Evolutionary conservation across 73 alveolate species (phyloP).

Genomic region (Paramecium octaurelia): DNA sequence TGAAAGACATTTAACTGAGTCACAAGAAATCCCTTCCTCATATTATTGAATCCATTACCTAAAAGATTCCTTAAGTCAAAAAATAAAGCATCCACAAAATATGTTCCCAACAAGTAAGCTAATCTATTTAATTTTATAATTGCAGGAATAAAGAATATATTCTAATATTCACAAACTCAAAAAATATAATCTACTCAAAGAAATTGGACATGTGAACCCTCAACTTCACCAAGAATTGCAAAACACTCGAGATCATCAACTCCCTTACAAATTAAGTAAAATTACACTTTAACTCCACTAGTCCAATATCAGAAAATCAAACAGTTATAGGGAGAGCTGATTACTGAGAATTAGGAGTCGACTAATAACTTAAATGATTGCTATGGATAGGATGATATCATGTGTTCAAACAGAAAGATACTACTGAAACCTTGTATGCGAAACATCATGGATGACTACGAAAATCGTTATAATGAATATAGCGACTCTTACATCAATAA

Average conservation of each 20-base stretch:
- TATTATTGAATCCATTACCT: not conserved
- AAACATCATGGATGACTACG: constrained; percentile 25
- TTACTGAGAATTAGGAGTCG: not conserved
- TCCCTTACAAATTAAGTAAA: not conserved
- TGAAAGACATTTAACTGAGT: not conserved
- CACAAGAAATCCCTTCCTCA: not conserved
- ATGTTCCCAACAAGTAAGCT: not conserved
- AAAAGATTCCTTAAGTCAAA: not conserved
- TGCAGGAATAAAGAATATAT: constrained; percentile 18
- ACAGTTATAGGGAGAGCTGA: not conserved
- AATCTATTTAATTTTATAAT: not conserved
- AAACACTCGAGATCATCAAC: not conserved
- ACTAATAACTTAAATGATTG: not conserved
- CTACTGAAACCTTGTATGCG: not conserved
- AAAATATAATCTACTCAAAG: not conserved
- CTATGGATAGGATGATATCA: not conserved
- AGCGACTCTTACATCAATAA: not conserved
- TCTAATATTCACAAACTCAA: not conserved
- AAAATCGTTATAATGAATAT: not conserved
- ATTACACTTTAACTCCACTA: not conserved
- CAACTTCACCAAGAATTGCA: not conserved
- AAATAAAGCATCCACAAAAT: constrained; percentile 4
- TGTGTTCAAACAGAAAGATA: not conserved
- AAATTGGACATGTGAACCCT: constrained; percentile 9
- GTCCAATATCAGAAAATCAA: not conserved